Conservation (phyloP, 805 yeast species). For the Saturnispora quitensis region DNA sequence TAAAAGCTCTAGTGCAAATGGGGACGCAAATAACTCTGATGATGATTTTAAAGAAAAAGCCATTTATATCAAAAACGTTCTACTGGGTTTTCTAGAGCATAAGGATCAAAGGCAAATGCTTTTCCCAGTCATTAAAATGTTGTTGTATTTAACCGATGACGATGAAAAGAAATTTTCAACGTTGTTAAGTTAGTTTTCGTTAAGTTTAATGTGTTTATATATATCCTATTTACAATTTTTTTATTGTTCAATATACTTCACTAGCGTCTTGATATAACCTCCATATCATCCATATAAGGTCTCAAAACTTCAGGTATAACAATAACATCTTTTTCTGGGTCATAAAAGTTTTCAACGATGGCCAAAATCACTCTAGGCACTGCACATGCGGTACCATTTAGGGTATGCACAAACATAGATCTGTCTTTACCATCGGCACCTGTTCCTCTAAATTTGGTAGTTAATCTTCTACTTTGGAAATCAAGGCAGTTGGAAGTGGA, state of each 20-base stretch:
- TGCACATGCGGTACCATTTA: conserved; percentile 95
- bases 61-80: conserved; percentile 79
- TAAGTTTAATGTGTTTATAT: not conserved
- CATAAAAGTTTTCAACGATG: conserved; percentile 76
- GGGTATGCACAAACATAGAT: conserved; percentile 56
- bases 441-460: conserved; percentile 43
- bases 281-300: conserved; percentile 60
- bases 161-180: conserved; percentile 68
- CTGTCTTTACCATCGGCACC: conserved; percentile 25
- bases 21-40: not conserved
- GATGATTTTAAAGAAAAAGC: conserved; percentile 38
- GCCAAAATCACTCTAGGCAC: conserved; percentile 88
- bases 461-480: conserved; percentile 78
- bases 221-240: not conserved
- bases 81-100: conserved; percentile 86
- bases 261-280: not conserved
- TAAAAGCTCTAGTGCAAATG: conserved; percentile 3
- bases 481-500: conserved; percentile 90
- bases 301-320: conserved; percentile 59
- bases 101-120: conserved; percentile 83
- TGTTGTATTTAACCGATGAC: conserved; percentile 55
- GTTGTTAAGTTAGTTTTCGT: conserved; percentile 29
- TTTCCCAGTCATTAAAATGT: conserved; percentile 74
- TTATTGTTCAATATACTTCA: not conserved
- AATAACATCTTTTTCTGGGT: conserved; percentile 44